Evolutionary conservation across 139 green algal species (phyloP).

Genomic region (Bryopsis sp.): DNA sequence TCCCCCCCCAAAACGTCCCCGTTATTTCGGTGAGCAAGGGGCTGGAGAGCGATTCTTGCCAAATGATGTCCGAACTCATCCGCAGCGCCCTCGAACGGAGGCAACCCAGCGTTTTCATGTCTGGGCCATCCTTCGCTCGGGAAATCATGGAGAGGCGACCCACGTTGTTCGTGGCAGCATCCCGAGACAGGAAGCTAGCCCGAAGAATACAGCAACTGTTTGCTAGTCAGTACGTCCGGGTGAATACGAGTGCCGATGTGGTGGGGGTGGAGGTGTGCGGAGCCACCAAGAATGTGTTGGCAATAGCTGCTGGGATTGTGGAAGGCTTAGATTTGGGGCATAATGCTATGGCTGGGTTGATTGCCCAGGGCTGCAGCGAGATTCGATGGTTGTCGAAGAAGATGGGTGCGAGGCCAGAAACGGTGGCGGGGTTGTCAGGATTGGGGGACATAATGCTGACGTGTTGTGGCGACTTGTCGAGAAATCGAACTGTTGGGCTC

Average conservation of each 20-base stretch:
- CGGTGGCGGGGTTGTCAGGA: slow-evolving; percentile 80
- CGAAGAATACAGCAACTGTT: slow-evolving; percentile 72
- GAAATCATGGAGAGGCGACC: slow-evolving; percentile 77
- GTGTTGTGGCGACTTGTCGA: slow-evolving; percentile 89
- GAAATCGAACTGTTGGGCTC: slow-evolving; percentile 80
- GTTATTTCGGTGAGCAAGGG: slow-evolving; percentile 94
- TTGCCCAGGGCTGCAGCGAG: slow-evolving; percentile 70
- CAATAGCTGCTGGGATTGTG: slow-evolving; percentile 96
- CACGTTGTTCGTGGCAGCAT: slow-evolving; percentile 80
- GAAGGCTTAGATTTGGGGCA: slow-evolving; percentile 90
- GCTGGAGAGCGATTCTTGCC: slow-evolving; percentile 65
- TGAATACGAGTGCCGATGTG: slow-evolving; percentile 92
- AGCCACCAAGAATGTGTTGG: slow-evolving; percentile 97
- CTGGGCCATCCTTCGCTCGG: slow-evolving; percentile 86
- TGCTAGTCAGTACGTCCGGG: slow-evolving; percentile 73
- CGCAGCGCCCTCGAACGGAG: slow-evolving; percentile 62
- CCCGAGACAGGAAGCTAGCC: slow-evolving; percentile 44
- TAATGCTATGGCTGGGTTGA: slow-evolving; percentile 92
- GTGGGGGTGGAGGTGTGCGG: slow-evolving; percentile 94
- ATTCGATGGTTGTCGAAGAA: slow-evolving; percentile 91
- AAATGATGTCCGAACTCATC: slow-evolving; percentile 94
- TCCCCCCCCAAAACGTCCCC: slow-evolving; percentile 67
- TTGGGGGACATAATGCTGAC: slow-evolving; percentile 99
- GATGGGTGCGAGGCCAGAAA: slow-evolving; percentile 86
- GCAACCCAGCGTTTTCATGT: slow-evolving; percentile 78